phyloP scores from a whole-genome alignment of 306 rosid genomes.

The Rosa rugosa region DNA sequence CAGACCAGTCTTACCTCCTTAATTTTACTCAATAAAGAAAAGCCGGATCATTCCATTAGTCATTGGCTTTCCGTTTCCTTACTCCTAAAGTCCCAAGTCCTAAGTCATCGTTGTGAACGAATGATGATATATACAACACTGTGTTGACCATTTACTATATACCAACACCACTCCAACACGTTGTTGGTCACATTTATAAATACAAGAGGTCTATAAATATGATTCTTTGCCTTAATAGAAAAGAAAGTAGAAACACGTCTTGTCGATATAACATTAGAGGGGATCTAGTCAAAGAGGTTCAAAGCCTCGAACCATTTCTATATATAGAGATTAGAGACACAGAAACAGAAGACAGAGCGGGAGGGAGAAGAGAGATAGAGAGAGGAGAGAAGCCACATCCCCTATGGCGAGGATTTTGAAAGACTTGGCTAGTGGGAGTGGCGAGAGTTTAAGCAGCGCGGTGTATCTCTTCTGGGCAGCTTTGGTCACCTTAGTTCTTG shows the following conservation, averaged over 20 bases:
- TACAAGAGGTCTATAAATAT: neutral
- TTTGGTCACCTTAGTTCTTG: constrained; percentile 35
- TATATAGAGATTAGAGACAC: neutral
- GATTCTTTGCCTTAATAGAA: neutral
- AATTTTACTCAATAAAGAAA: neutral
- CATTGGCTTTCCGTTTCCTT: neutral
- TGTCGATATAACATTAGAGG: neutral
- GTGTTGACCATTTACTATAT: neutral
- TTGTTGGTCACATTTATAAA: neutral
- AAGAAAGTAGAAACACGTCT: neutral
- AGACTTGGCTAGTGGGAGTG: constrained; percentile 31
- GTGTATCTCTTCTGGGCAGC: constrained; percentile 44
- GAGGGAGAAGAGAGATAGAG: neutral
- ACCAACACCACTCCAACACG: constrained; percentile 4
- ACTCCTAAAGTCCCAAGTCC: neutral
- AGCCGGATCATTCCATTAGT: neutral
- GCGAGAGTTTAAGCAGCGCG: constrained; percentile 32
- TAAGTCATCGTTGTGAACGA: neutral
- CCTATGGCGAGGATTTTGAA: constrained; percentile 54
- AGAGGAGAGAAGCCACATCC: neutral
- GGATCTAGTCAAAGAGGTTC: neutral
- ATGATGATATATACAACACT: neutral
- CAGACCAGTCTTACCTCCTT: too few relatives aligned
- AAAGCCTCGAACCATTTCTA: neutral
- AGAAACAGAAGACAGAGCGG: neutral